phyloP scores from a whole-genome alignment of 2,329 filamentous ascomycete genomes.

The Calonectria ilicicola region DNA sequence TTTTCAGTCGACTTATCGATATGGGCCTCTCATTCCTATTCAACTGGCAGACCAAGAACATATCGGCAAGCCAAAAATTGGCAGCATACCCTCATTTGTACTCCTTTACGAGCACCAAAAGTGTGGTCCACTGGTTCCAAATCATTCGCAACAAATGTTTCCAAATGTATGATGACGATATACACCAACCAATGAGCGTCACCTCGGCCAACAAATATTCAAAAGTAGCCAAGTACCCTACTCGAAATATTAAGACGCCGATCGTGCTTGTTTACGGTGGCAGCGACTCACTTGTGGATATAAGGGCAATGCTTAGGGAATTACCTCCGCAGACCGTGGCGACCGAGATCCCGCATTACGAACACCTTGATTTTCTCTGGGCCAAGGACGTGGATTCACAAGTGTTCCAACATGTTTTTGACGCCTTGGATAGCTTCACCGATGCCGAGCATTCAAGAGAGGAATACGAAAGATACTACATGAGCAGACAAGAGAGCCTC shows the following conservation, averaged over 20 bases:
- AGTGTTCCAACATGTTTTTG: constrained; percentile 92
- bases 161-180: constrained; percentile 98
- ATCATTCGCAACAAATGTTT: constrained; percentile 97
- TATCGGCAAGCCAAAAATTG: constrained; percentile 87
- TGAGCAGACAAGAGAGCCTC: constrained; percentile 63
- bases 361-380: constrained; percentile 98
- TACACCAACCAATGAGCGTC: constrained; percentile 80
- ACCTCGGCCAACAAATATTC: constrained; percentile 85
- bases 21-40: constrained; percentile 85
- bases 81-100: constrained; percentile 96
- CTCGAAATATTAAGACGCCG: constrained; percentile 95
- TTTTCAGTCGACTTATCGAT: constrained; percentile 92
- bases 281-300: constrained; percentile 93
- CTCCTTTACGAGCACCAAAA: constrained; percentile 96
- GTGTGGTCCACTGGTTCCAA: constrained; percentile 99
- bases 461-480: constrained; percentile 69
- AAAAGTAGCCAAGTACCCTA: constrained; percentile 96
- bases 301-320: constrained; percentile 90
- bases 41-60: constrained; percentile 89
- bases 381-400: constrained; percentile 84
- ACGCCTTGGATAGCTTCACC: constrained; percentile 82
- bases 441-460: constrained; percentile 68
- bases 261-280: constrained; percentile 95
- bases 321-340: constrained; percentile 87
- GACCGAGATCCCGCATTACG: constrained; percentile 90